Evolutionary conservation across 2,329 filamentous ascomycete genomes (phyloP), one percentile per base, ranked within the genome.

Genomic region (Calonectria pauciramosa): DNA sequence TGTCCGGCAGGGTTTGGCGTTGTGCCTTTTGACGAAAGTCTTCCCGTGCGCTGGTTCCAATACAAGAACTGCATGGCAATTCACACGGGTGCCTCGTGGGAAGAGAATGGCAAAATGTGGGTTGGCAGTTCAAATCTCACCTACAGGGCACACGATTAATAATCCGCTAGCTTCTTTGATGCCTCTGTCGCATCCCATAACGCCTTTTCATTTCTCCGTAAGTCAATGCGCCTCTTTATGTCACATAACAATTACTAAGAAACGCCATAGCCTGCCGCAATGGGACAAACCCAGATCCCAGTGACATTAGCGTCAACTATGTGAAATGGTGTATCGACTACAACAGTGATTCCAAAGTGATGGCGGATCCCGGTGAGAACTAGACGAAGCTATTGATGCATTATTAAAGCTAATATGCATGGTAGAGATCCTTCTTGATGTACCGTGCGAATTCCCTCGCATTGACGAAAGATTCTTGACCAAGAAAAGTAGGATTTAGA

Each of bases 61-160:
- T 60, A 60, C 56, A 60, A 60, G 7, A 60, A 60, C 34, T 60
- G 56, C 56, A 60, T 60, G 56, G 56, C 56, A 2, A 60, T 60
- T 14, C 56, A 60, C n/a, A 60, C 56, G 3, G 56, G 56, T 11
- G 56, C 56, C 34, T 60, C 56, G 0, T 60, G 56, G 56, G 56
- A 60, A 4, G 56, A 60, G n/a, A 41, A 60, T 28, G 56, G 56
- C 13, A 60, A 60, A 14, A 60, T 60, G 56, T 18, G 23, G 3
- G 56, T 41, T 18, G 13, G 26, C 26, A 10, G 6, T 2, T 13
- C 3, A 2, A 6, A n/a, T 32, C 4, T 13, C 23, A 20, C 20
- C 4, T 14, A 11, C 16, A 14, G 41, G 2, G 16, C n/a, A 38
- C 13, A 38, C 11, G 26, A 23, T n/a, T 60, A 4, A 60, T 32